Evolutionary conservation across 2,329 filamentous ascomycete species (phyloP), one percentile per base, ranked within the genome.

Genomic region (Phoma sp.): DNA sequence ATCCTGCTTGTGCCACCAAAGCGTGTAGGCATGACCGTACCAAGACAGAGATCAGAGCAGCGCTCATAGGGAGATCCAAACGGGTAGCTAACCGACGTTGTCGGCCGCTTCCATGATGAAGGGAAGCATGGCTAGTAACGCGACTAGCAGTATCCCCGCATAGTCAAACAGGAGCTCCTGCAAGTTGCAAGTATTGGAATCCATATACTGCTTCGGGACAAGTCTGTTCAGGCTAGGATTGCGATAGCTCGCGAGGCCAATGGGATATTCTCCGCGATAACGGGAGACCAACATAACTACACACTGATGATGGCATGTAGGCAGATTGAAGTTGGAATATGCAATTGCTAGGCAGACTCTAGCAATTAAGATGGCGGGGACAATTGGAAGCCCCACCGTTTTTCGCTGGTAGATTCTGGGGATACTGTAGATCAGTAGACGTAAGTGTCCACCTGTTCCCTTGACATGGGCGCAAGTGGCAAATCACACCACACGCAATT

Each of bases 391-490:
- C 27, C 52, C 52, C 52, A 50, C 52, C 42, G 32, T 37, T 33
- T 37, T 36, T 46, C 14, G 46, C 32, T 13, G 36, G 41, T 18
- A 42, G 4, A 50, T 29, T 33, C 52, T 42, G 42, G 46, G 46
- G 41, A 37, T 29, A 30, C 22, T 50, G 32, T 27, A 40, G 46
- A 46, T 46, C 13, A 24, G 23, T 46, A 4, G 41, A 29, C 32
- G 13, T 24, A 18, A 18, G 42, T 50, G 39, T 43, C 42, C 52
- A 50, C 52, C 41, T 32, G 46, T 38, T 50, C 46, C 50, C n/a
- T 38, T n/a, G 7, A 38, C 7, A 30, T 38, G 40, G 36, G 36
- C 30, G 47, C 37, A 36, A 32, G 41, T 41, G 46, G 52, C 46
- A 29, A 41, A 49, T 43, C 40, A 47, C 4, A 22, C 18, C 36